Percentiles rank a stretch among this genome's conserved stretches.
phyloP scores from a whole-genome alignment of 2,329 filamentous ascomycete genomes.

The Lachnellula suecica region DNA sequence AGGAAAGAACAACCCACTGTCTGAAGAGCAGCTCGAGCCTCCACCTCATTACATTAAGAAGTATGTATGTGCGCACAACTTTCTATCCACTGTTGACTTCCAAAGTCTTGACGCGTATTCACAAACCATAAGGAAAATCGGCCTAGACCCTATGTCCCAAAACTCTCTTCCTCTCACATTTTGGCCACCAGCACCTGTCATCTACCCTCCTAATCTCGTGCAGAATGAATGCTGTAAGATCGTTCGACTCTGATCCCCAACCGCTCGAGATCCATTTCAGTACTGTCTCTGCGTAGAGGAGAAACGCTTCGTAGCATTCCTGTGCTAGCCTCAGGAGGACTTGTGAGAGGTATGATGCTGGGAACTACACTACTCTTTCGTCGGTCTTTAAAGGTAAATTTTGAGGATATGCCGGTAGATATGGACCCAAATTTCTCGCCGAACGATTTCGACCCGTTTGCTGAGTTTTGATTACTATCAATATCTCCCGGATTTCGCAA shows the following conservation, averaged over 20 bases:
- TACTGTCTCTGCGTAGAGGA: conserved; percentile 23
- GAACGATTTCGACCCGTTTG: background rate
- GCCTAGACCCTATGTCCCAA: background rate
- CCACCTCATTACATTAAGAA: background rate
- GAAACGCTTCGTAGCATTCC: conserved; percentile 4
- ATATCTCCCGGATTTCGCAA: background rate
- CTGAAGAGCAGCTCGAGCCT: background rate
- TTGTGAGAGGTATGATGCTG: conserved; percentile 13
- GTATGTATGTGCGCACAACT: background rate
- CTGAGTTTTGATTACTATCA: background rate
- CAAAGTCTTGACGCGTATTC: background rate
- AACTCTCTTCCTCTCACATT: background rate
- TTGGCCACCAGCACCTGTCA: no score
- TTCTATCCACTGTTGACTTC: background rate
- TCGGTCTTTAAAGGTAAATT: background rate
- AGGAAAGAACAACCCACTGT: background rate
- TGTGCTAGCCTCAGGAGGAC: conserved; percentile 12
- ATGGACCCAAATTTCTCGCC: background rate
- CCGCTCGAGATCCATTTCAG: conserved; percentile 26
- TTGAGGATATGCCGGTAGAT: background rate
- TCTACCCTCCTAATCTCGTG: background rate
- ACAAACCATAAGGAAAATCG: background rate
- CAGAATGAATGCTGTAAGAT: conserved; percentile 23
- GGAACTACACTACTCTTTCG: conserved; percentile 2
- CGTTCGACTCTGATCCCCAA: conserved; percentile 28